Evolutionary conservation across 768 basidiomycete species (phyloP).

Genomic region (Suillus discolor): DNA sequence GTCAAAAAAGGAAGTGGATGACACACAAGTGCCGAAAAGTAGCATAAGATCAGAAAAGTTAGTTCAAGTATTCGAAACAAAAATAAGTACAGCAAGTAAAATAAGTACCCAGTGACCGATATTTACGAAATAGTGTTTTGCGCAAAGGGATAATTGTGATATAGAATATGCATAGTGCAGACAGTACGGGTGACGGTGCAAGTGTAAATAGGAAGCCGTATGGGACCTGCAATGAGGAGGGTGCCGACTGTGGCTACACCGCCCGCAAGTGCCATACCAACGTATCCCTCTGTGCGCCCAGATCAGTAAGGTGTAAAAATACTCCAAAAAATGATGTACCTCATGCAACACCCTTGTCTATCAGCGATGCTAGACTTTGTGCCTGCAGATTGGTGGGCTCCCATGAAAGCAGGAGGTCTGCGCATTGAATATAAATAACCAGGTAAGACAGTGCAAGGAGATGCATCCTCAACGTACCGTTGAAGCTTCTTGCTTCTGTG

Average conservation of each 20-base stretch:
- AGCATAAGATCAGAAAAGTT: no score
- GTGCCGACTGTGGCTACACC: constrained; percentile 87
- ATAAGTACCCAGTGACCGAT: no score
- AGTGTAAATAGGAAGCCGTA: constrained; percentile 51
- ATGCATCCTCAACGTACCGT: constrained; percentile 56
- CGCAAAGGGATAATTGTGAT: constrained; percentile 15
- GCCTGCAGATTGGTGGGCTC: constrained; percentile 95
- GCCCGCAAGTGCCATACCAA: constrained; percentile 95
- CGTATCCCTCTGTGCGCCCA: constrained; percentile 80
- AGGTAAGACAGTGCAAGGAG: not conserved
- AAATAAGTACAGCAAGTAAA: no score
- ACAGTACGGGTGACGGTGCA: constrained; percentile 10
- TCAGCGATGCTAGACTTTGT: constrained; percentile 80
- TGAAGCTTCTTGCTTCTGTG: constrained; percentile 89
- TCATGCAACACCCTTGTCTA: constrained; percentile 82
- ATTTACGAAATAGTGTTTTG: not conserved
- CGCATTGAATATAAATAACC: constrained; percentile 9
- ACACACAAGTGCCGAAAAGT: no score
- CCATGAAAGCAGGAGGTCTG: constrained; percentile 85
- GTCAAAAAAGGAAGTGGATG: no score
- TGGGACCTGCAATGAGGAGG: constrained; percentile 68
- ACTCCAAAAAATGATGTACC: constrained; percentile 46
- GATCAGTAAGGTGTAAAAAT: not conserved
- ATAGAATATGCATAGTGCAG: constrained; percentile 30
- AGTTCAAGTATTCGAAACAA: no score